phyloP scores from a whole-genome alignment of 257 asterid genomes.

The Echites panduratus region DNA sequence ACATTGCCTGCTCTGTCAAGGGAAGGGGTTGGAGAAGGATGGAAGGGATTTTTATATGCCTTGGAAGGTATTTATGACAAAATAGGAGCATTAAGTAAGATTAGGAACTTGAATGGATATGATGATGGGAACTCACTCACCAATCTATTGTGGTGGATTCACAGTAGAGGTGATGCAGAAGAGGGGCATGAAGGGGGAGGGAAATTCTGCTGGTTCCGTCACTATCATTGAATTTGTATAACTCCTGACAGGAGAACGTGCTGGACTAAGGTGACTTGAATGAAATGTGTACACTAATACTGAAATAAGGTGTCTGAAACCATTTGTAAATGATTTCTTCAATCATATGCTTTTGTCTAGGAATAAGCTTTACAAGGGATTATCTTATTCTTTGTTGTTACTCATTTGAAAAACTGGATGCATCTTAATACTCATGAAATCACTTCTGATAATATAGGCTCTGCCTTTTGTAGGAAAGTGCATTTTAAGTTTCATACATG shows the following conservation, averaged over 20 bases:
- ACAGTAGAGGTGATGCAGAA: conserved; percentile 46
- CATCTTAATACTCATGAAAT: background rate
- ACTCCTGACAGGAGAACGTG: background rate
- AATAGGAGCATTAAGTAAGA: conserved; percentile 42
- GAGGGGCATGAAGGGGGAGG: conserved; percentile 32
- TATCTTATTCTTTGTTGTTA: background rate
- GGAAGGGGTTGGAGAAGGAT: conserved; percentile 92
- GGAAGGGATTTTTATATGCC: conserved; percentile 85
- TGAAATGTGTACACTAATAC: too few species aligned
- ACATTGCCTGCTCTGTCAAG: conserved; percentile 62
- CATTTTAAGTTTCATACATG: too few species aligned
- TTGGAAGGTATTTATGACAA: conserved; percentile 70
- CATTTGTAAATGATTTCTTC: background rate
- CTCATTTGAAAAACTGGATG: background rate
- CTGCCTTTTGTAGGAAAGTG: background rate
- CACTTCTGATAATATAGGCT: background rate
- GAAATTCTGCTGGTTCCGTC: conserved; percentile 61
- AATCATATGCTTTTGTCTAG: background rate
- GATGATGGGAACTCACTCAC: conserved; percentile 84
- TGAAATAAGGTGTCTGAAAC: background rate
- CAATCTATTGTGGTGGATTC: conserved; percentile 92
- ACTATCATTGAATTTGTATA: conserved; percentile 45
- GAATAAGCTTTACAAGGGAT: background rate
- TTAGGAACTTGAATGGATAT: conserved; percentile 45
- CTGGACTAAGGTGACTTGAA: background rate